Base-by-base conservation (phyloP, 1,284 basidiomycete genomes). In the Golubevia sp. region DNA sequence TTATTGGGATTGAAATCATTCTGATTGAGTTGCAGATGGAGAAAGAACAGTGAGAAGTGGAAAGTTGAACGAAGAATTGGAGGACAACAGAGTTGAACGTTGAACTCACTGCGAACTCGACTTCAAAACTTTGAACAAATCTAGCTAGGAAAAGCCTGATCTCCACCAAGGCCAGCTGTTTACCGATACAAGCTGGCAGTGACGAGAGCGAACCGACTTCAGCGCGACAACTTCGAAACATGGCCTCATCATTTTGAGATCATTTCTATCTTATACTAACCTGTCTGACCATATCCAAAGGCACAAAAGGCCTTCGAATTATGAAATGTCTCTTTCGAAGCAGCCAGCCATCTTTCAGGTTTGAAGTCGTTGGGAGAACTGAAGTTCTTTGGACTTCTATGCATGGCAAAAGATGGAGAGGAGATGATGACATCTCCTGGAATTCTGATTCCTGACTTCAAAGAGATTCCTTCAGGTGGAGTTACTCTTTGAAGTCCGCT, bases 231-330 rank as follows among this genome's bases (percentile, higher is more conserved):
- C n/a, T n/a, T n/a, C n/a, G n/a, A n/a, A n/a, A n/a, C n/a, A n/a
- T n/a, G n/a, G n/a, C n/a, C n/a, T n/a, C n/a, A n/a, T n/a, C n/a
- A 34, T 34, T 11, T 5, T 34, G n/a, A n/a, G n/a, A n/a, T n/a
- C n/a, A n/a, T n/a, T n/a, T n/a, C n/a, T n/a, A n/a, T n/a, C n/a
- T n/a, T n/a, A n/a, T n/a, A n/a, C n/a, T n/a, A n/a, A n/a, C n/a
- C n/a, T 0, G 66, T 68, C 55, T 62, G 66, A 24, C 68, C 68
- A n/a, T 63, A 62, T 44, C 64, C 66, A 52, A 70, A 70, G 6
- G 68, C 64, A 21, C 34, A 56, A 24, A 70, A 70, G 2, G 68
- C 68, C 0, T 67, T 21, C 26, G 38, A 55, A 27, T 70, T 70
- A 53, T 67, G 66, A 0, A 53, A 24, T 24, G 55, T 52, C 24